Base-by-base conservation (phyloP, 768 basidiomycete species). In the Amanita thiersii region DNA sequence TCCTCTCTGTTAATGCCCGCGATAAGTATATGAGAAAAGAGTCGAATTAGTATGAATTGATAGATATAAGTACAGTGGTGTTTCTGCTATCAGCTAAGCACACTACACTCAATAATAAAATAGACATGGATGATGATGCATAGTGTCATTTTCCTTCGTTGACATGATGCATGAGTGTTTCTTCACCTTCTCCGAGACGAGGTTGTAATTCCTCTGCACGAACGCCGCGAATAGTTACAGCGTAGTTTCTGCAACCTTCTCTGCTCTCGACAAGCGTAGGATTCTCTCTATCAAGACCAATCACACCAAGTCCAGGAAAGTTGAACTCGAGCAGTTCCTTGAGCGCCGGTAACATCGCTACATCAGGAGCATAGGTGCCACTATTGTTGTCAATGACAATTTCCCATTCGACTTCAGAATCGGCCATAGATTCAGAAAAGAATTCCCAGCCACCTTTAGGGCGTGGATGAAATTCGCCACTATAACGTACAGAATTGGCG, bases 331-430 rank as follows among this genome's bases (percentile, higher is more conserved):
- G 54, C 19, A 86, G 63, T 48, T 64, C 66, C 54, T 75, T 73
- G 43, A 89, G 57, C 31, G 66, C 56, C 0, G 81, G 79, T 2
- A 91, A 60, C 48, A 89, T 52, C 40, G 51, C 57, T 40, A 70
- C 66, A 53, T 86, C 76, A 1, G 89, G 88, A 23, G 85, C 72
- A 55, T 91, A 90, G 39, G 87, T 92, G 37, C 88, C 88, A 50
- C 77, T 81, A 53, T 85, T 84, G 52, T 92, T 91, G 57, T 91
- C 88, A 52, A 91, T 75, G 47, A 89, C 79, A 23, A 91, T 57
- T 57, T 91, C 86, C 84, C 88, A 92, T 23, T 63, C 56, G 32
- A 81, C 77, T 4, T 72, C 64, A 3, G 65, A 66, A 49, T 85
- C 83, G 1, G 60, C 53, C 1, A 55, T 69, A 24, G 56, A 59